Conservation (phyloP, 768 basidiomycete species). For the Melanogaster broomeanus region DNA sequence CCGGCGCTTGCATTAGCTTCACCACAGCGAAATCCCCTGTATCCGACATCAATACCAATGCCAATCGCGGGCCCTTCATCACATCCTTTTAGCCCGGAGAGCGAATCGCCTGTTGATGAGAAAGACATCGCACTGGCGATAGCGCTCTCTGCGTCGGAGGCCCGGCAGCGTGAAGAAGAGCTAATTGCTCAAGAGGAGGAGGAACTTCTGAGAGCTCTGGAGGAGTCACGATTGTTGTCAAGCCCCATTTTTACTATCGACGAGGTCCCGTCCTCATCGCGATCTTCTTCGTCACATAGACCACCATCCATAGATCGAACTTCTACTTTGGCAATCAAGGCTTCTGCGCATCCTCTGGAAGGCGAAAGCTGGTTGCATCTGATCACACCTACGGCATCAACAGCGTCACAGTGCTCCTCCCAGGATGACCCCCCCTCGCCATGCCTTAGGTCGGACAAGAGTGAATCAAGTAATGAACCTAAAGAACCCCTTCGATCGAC, state of each 20-base stretch:
- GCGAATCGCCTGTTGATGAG: constrained; percentile 36
- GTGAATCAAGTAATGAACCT: constrained; percentile 6
- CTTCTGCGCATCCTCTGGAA: constrained; percentile 17
- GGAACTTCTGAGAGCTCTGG: constrained; percentile 63
- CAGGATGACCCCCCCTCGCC: constrained; percentile 24
- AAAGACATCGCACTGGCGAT: constrained; percentile 51
- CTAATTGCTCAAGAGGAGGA: constrained; percentile 53
- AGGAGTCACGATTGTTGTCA: constrained; percentile 45
- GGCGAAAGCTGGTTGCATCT: constrained; percentile 35
- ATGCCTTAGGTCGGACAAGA: constrained; percentile 20
- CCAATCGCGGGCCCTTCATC: constrained; percentile 11
- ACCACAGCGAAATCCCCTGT: constrained; percentile 30
- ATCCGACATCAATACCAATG: constrained; percentile 33
- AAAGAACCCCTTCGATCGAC: constrained; percentile 4
- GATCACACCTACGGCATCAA: constrained; percentile 28
- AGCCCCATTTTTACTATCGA: constrained; percentile 10
- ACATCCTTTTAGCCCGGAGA: neutral
- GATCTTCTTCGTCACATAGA: constrained; percentile 6
- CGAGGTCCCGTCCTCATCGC: neutral
- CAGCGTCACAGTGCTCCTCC: constrained; percentile 15
- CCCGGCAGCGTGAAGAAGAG: constrained; percentile 26
- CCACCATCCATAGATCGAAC: constrained; percentile 13
- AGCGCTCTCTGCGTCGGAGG: constrained; percentile 46
- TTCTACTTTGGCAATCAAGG: constrained; percentile 16
- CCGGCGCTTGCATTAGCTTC: constrained; percentile 10